These are phyloP conservation scores for Debaryomycetaceae sp. DNA, from an alignment of 1,139 yeast species.

Conservation along the genomic window DNA sequence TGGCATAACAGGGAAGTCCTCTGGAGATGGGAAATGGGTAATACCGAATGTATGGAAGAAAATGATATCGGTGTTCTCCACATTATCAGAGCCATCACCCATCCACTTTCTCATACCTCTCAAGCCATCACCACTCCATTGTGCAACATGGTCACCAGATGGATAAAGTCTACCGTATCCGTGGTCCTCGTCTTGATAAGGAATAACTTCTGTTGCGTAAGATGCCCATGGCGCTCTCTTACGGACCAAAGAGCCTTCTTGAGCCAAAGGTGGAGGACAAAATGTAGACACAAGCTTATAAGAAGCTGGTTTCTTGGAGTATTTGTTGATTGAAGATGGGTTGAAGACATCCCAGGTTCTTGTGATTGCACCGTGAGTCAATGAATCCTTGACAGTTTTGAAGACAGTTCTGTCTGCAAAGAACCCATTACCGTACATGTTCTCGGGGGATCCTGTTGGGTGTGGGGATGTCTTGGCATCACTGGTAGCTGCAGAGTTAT, in stretches of 20 bases:
- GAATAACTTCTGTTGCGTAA: slow-evolving; percentile 63
- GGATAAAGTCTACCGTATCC: slow-evolving; percentile 65
- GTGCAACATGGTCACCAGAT: slow-evolving; percentile 77
- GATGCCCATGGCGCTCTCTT: slow-evolving; percentile 84
- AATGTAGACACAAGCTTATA: slow-evolving; percentile 77
- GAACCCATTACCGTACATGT: slow-evolving; percentile 73
- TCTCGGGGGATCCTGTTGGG: slow-evolving; percentile 63
- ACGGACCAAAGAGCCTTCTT: slow-evolving; percentile 69
- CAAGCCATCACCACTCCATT: slow-evolving; percentile 72
- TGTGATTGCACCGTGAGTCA: slow-evolving; percentile 58
- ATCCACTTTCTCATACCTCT: slow-evolving; percentile 73
- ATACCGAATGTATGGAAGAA: slow-evolving; percentile 81
- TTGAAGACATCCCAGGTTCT: slow-evolving; percentile 81
- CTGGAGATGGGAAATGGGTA: slow-evolving; percentile 85
- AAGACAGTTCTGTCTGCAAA: slow-evolving; percentile 59
- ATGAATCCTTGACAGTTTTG: slow-evolving; percentile 65
- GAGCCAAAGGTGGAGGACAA: slow-evolving; percentile 69
- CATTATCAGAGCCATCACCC: slow-evolving; percentile 58
- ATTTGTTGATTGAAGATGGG: slow-evolving; percentile 61
- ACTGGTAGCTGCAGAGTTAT: slow-evolving; percentile 66
- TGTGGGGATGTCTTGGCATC: slow-evolving; percentile 61
- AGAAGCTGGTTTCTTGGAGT: slow-evolving; percentile 72
- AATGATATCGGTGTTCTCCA: slow-evolving; percentile 68
- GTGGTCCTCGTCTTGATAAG: slow-evolving; percentile 52
- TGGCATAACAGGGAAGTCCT: slow-evolving; percentile 88